Conservation (phyloP, 1,139 yeast genomes). For the Schizosaccharomyces versatilis region DNA sequence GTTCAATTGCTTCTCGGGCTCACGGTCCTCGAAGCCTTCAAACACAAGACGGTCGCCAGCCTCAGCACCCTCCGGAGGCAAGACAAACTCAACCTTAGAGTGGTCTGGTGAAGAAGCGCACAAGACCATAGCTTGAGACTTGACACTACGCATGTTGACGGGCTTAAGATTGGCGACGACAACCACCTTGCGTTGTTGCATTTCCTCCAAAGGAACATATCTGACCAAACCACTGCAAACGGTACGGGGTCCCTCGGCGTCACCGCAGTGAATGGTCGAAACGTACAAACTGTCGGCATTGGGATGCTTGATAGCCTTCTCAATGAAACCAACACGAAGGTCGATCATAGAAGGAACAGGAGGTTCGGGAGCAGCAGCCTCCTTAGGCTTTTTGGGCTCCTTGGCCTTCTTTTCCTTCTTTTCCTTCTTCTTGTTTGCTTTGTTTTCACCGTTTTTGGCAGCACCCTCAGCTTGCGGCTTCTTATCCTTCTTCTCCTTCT, state of each 20-base stretch:
- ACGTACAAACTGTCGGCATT: conserved; percentile 92
- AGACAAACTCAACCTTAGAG: conserved; percentile 63
- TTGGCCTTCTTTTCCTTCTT: conserved; percentile 27
- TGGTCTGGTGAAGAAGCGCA: conserved; percentile 19
- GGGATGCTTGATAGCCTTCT: conserved; percentile 91
- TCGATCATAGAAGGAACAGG: conserved; percentile 57
- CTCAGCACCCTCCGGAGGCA: conserved; percentile 84
- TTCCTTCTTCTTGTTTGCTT: conserved; percentile 38
- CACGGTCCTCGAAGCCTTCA: conserved; percentile 60
- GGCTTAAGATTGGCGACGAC: conserved; percentile 65
- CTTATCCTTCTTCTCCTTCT: conserved; percentile 28
- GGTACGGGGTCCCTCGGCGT: conserved; percentile 89
- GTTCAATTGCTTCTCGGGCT: conserved; percentile 77
- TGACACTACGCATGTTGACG: conserved; percentile 82
- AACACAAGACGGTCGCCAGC: conserved; percentile 94
- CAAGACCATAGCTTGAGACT: conserved; percentile 77
- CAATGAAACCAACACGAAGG: conserved; percentile 86
- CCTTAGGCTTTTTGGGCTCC: conserved; percentile 23
- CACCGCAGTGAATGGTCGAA: conserved; percentile 91
- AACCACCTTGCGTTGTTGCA: conserved; percentile 65
- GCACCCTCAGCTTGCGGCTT: not conserved
- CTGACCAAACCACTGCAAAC: conserved; percentile 88
- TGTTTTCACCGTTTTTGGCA: conserved; percentile 20
- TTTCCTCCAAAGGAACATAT: conserved; percentile 51
- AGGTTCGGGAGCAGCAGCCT: not conserved